These are phyloP conservation scores for Linnemannia hyalina DNA, from an alignment of 192 early-diverging fungal species.

Conservation along the genomic window DNA sequence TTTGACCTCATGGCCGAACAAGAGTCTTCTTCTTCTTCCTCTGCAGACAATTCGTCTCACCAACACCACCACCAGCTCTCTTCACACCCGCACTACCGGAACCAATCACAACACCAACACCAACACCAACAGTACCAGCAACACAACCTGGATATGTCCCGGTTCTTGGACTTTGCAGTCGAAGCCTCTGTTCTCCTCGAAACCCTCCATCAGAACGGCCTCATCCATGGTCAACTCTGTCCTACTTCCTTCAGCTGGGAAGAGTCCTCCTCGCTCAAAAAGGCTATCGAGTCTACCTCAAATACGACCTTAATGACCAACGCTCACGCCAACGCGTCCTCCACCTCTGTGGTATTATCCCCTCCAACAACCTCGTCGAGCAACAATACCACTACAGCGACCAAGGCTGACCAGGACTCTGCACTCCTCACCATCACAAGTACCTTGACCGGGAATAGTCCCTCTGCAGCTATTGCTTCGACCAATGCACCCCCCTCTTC, in stretches of 20 bases:
- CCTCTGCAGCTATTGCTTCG: background rate
- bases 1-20: slow-evolving; percentile 12
- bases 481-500: background rate
- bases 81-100: background rate
- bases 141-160: slow-evolving; percentile 33
- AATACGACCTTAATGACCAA: background rate
- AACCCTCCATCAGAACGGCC: slow-evolving; percentile 37
- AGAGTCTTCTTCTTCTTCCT: background rate
- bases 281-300: background rate
- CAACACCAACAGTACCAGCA: background rate
- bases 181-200: slow-evolving; percentile 44
- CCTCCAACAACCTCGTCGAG: background rate
- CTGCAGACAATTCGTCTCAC: background rate
- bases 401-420: background rate
- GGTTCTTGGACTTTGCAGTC: slow-evolving; percentile 41
- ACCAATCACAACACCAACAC: background rate
- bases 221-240: slow-evolving; percentile 46
- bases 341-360: background rate
- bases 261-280: slow-evolving; percentile 25
- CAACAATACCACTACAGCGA: background rate
- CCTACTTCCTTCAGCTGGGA: slow-evolving; percentile 50
- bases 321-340: background rate
- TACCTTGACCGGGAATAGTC: background rate
- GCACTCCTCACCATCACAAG: background rate
- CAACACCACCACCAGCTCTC: background rate